These are phyloP conservation scores for Scytalidium sp. DNA, from an alignment of 2,329 filamentous ascomycete species.

Conservation along the genomic window DNA sequence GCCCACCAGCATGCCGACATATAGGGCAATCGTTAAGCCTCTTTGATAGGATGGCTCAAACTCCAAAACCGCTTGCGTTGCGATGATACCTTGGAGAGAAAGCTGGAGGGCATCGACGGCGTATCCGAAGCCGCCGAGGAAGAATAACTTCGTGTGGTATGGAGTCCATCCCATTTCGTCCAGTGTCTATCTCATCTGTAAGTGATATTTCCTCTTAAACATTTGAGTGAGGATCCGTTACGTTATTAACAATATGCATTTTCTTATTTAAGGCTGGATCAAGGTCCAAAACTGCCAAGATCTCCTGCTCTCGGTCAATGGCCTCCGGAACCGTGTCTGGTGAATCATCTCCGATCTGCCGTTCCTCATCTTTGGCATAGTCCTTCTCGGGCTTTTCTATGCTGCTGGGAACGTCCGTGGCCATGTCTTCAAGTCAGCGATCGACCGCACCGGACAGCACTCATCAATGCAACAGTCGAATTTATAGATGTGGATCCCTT, in stretches of 20 bases:
- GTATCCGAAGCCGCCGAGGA: conserved; percentile 57
- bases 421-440: background rate
- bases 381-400: background rate
- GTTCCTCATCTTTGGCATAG: background rate
- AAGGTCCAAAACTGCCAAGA: conserved; percentile 51
- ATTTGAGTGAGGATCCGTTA: conserved; percentile 26
- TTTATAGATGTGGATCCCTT: too few species aligned
- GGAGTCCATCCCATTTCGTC: conserved; percentile 47
- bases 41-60: conserved; percentile 51
- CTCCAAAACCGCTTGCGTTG: conserved; percentile 52
- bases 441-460: too few species aligned
- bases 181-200: conserved; percentile 30
- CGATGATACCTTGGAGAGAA: conserved; percentile 59
- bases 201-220: background rate
- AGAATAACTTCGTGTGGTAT: conserved; percentile 54
- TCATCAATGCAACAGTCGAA: too few species aligned
- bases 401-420: background rate
- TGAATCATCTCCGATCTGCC: background rate
- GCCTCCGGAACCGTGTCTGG: background rate
- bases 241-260: conserved; percentile 66
- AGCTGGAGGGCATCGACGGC: conserved; percentile 53
- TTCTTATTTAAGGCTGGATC: conserved; percentile 61
- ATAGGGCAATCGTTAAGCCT: conserved; percentile 58
- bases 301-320: conserved; percentile 31
- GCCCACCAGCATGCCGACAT: conserved; percentile 49